These are phyloP conservation scores for Sporothrix mexicana DNA, from an alignment of 2,329 filamentous ascomycete species.

Conservation along the genomic window DNA sequence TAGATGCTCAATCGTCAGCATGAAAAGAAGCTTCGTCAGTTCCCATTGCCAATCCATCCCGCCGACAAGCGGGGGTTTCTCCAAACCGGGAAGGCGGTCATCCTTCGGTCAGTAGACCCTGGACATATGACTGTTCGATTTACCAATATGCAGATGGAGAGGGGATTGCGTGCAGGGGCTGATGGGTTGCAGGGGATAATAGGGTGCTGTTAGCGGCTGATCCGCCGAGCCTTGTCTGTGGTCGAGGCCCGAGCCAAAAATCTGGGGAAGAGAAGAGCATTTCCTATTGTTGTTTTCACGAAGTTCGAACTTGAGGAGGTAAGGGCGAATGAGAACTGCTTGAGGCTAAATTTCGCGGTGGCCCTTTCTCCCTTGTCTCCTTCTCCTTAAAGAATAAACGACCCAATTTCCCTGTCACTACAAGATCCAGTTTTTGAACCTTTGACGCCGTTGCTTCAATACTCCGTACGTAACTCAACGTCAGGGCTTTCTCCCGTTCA, in stretches of 20 bases:
- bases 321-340: not conserved
- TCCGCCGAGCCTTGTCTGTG: not conserved
- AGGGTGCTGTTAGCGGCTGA: constrained; percentile 1
- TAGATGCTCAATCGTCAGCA: not conserved
- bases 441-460: not conserved
- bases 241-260: constrained; percentile 9
- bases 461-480: not conserved
- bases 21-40: not conserved
- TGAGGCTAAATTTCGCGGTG: not conserved
- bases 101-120: constrained; percentile 8
- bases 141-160: not conserved
- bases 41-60: not conserved
- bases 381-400: not conserved
- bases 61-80: constrained; percentile 9
- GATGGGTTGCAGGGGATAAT: not conserved
- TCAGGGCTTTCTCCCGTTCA: not conserved
- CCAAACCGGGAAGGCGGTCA: constrained; percentile 2
- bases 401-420: not conserved
- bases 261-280: not conserved
- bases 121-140: not conserved
- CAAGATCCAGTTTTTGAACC: not conserved
- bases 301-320: not conserved
- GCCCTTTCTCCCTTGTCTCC: not conserved
- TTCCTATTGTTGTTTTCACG: not conserved
- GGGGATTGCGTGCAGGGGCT: constrained; percentile 15